Evolutionary conservation across 106 monocot species (phyloP), one percentile per base, ranked within the genome.

Genomic region (Dioscorea zingiberensis): DNA sequence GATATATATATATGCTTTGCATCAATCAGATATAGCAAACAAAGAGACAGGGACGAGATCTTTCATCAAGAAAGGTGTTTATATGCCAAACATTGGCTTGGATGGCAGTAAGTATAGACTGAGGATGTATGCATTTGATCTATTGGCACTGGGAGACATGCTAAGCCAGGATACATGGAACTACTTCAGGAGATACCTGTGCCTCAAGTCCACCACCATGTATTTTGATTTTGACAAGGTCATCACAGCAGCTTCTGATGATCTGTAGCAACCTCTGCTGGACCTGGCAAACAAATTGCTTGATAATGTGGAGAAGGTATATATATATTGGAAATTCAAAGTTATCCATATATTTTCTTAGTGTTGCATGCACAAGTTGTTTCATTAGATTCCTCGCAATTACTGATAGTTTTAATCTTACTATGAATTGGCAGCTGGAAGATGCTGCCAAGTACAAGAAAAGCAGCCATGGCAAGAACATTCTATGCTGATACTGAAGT

Each of bases 211-310:
- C 25, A 88, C 87, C 0, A 53, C 81, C 67, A 88, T 88, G 87
- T 88, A 84, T 78, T 88, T 65, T 25, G 84, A 88, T 26, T 88
- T 88, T 71, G 84, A 88, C 55, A 81, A 74, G 69, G 57, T 88
- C 51, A 84, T 84, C 68, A 49, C 74, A n/a, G 80, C 81, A 4
- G 80, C 83, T 25, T 16, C 71, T 13, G 77, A 47, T 10, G 69
- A 77, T 13, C 64, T 75, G 72, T 71, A 75, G 59, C 65, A 60
- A 25, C 76, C 74, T 11, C 74, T 88, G 18, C 56, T 70, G 5
- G 69, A 80, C 48, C 77, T 88, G 24, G 87, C 84, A 21, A 73
- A 69, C 69, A 71, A 70, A 22, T 64, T 88, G 48, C 84, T 88
- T 54, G 72, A 88, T 80, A 78, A 29, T 56, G 68, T 84, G 21